Base-by-base conservation (phyloP, 345 rosid species). In the Syzygium aqueum region DNA sequence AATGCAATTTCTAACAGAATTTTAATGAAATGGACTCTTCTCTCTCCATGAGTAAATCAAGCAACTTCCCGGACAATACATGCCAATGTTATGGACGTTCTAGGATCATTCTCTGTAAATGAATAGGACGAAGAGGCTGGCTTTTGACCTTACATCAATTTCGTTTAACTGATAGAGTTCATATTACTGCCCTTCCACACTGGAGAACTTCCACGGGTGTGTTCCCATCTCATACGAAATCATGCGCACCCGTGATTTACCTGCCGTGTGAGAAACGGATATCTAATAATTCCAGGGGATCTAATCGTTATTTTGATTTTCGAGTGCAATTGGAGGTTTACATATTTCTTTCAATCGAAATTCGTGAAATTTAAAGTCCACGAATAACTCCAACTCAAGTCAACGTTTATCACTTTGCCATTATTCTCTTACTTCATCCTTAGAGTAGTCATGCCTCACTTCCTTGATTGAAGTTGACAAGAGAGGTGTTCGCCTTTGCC, bases 181-280 rank as follows among this genome's bases (percentile, higher is more conserved):
- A 6, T 16, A 16, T 6, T 7, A 53, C 54, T 53, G 16, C 21
- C 54, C 54, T 15, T 53, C 17, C 6, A 50, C 54, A 6, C 3
- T 6, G 54, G 19, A 5, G 54, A 8, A 50, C 51, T 50, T 50
- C 51, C 46, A 23, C 10, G 13, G 28, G 28, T 57, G 63, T 23
- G 14, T 57, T 57, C 28, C 28, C 63, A 57, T 57, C 14, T 57
- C 63, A 57, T 11, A 57, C 25, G 13, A 57, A 0, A 4, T 57
- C 1, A 0, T 27, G 0, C 0, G 28, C 27, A 4, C 63, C 25
- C 25, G 28, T 25, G 13, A 50, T 50, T 11, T 8, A 50, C 12
- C 3, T 50, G 51, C 51, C 11, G 51, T 8, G 51, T 49, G 51
- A 49, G 51, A 0, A 56, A 56, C 0, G 61, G 13, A 56, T 56